Base-by-base conservation (phyloP, 2,329 filamentous ascomycete species). In the Colletotrichum higginsianum region DNA sequence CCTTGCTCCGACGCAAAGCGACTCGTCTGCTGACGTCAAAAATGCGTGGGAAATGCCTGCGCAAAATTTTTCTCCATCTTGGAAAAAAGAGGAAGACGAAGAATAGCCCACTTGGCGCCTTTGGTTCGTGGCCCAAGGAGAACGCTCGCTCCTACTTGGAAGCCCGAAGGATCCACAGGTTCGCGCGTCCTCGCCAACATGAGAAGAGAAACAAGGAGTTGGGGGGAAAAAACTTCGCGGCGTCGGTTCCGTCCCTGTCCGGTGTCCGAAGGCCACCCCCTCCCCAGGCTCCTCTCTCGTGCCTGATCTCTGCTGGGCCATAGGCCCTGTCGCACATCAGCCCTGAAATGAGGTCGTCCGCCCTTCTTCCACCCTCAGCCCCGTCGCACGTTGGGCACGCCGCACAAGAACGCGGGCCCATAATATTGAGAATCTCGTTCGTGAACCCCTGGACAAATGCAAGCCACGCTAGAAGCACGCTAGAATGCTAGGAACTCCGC, bases 381-480 rank as follows among this genome's bases (percentile, higher is more conserved):
- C 26, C 58, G 40, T 61, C 35, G 30, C 30, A 26, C 26, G n/a
- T 30, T 8, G 15, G 35, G 46, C 30, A 52, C 47, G 30, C 30
- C 30, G 30, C 30, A 35, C 30, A 18, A 38, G n/a, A 40, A 5
- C 47, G 13, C 12, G 3, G 61, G 12, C 18, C 65, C 57, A 26
- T 21, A 52, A 2, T 9, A 26, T 23, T 49, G 60, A 50, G 42
- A 50, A 67, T 55, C 58, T 35, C 30, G 30, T 35, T 35, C 30
- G 30, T 35, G 30, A 35, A 53, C 58, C 65, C 57, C 49, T 47
- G 65, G 5, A 15, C 3, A 18, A 7, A 12, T 12, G 11, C 1
- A n/a, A 40, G 15, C 4, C 11, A 62, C 64, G 46, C 68, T 71
- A 71, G 65, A 71, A 68, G 58, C 58, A 62, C 68, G 68, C 68